Percentiles rank a stretch among this genome's conserved stretches.
These are phyloP conservation scores for Beauveria sp. DNA, from an alignment of 2,329 filamentous ascomycete genomes.

Conservation along the genomic window DNA sequence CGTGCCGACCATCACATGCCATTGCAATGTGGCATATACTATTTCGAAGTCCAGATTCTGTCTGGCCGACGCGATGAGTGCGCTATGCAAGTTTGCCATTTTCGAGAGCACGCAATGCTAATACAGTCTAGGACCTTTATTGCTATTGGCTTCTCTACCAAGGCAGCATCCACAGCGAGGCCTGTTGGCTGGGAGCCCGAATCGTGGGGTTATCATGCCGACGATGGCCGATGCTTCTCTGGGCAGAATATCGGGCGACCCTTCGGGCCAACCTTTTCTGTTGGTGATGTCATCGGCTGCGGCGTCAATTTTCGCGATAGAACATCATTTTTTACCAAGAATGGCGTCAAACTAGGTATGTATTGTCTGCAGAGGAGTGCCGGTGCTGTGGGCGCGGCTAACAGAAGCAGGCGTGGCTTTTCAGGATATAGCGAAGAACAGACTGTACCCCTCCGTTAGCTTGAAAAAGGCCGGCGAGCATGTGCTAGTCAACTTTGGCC, in stretches of 20 bases:
- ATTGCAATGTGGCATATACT: conserved; percentile 85
- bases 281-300: conserved; percentile 54
- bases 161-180: conserved; percentile 44
- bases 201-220: conserved; percentile 63
- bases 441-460: conserved; percentile 61
- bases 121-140: conserved; percentile 44
- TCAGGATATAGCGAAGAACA: conserved; percentile 52
- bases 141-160: conserved; percentile 54
- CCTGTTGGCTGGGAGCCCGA: conserved; percentile 61
- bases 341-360: conserved; percentile 50
- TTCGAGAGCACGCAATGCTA: background rate
- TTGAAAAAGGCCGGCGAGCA: conserved; percentile 58
- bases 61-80: conserved; percentile 48
- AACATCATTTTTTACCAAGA: conserved; percentile 62
- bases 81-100: conserved; percentile 20
- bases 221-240: conserved; percentile 56
- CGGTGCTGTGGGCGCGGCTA: background rate
- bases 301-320: conserved; percentile 58
- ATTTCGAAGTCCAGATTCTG: conserved; percentile 65
- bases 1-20: conserved; percentile 84
- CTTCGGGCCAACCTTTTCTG: conserved; percentile 50
- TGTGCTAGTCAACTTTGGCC: conserved; percentile 58
- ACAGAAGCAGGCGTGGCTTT: conserved; percentile 57
- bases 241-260: conserved; percentile 48
- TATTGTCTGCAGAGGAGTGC: background rate